These are phyloP conservation scores for Suillus plorans DNA, from an alignment of 768 basidiomycete species.

Conservation along the genomic window DNA sequence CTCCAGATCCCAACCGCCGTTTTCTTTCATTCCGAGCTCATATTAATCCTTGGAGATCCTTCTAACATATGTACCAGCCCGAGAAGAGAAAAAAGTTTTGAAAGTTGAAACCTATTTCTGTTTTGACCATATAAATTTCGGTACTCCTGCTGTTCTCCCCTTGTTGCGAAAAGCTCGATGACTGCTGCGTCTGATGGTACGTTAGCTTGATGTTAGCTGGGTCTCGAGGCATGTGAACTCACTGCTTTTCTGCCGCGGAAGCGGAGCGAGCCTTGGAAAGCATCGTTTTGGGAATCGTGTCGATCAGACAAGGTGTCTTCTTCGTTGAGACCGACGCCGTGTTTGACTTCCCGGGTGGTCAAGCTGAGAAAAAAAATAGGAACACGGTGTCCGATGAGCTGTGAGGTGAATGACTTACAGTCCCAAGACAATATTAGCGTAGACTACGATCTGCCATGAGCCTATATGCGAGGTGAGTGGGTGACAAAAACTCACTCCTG, in stretches of 20 bases:
- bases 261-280: conserved; percentile 11
- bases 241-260: conserved; percentile 20
- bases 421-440: conserved; percentile 27
- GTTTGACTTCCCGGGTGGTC: conserved; percentile 19
- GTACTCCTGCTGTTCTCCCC: conserved; percentile 9
- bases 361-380: conserved; percentile 16
- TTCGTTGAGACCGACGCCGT: conserved; percentile 24
- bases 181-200: conserved; percentile 15
- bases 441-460: conserved; percentile 16
- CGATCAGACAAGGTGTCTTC: conserved; percentile 19
- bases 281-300: neutral
- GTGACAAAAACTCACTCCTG: conserved; percentile 20
- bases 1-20: too few relatives aligned
- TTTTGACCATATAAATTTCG: too few relatives aligned
- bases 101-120: too few relatives aligned
- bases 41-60: too few relatives aligned
- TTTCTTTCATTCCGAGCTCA: too few relatives aligned
- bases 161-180: conserved; percentile 11
- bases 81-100: too few relatives aligned
- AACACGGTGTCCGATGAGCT: neutral
- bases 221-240: conserved; percentile 1
- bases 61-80: too few relatives aligned
- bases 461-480: neutral
- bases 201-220: too few relatives aligned
- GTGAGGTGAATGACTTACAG: conserved; percentile 17